phyloP scores from a whole-genome alignment of 352 stramenopile species.

The Phytopythium kandeliae region DNA sequence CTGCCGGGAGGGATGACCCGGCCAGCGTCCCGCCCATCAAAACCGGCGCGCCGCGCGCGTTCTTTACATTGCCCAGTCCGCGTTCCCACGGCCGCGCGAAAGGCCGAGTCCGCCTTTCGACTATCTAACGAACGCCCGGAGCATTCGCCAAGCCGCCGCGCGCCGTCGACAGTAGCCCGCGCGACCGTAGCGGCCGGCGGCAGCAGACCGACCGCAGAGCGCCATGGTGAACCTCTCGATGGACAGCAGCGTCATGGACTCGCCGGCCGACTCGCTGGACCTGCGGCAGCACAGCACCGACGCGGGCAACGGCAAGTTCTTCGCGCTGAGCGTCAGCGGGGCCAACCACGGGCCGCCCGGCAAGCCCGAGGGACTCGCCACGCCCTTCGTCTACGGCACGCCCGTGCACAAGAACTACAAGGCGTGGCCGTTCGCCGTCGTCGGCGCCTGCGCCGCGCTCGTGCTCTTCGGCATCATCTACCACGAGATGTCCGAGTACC shows the following conservation, averaged over 20 bases:
- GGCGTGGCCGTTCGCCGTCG: constrained; percentile 65
- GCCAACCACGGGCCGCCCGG: constrained; percentile 22
- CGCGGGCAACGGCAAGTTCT: constrained; percentile 62
- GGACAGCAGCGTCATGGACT: constrained; percentile 33
- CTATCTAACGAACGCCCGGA: too few relatives aligned
- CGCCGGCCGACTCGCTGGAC: constrained; percentile 28
- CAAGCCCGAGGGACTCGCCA: constrained; percentile 45
- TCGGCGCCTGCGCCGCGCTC: constrained; percentile 36
- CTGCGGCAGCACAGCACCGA: constrained; percentile 18
- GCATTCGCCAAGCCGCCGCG: neutral
- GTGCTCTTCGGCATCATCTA: constrained; percentile 67
- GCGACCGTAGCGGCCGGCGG: neutral
- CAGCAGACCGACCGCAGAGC: neutral
- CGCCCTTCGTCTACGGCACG: constrained; percentile 71
- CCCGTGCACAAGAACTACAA: constrained; percentile 80
- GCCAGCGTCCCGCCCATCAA: neutral
- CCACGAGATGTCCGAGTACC: constrained; percentile 69
- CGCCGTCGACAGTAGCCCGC: neutral
- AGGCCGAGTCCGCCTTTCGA: neutral
- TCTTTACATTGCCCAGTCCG: neutral
- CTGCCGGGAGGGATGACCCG: neutral
- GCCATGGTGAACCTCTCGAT: constrained; percentile 41
- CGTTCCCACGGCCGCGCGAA: too few relatives aligned
- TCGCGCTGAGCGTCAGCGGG: constrained; percentile 58
- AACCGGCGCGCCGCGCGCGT: neutral